Evolutionary conservation across 2,329 filamentous ascomycete genomes (phyloP).

Genomic region (Calonectria pseudoreteaudii): DNA sequence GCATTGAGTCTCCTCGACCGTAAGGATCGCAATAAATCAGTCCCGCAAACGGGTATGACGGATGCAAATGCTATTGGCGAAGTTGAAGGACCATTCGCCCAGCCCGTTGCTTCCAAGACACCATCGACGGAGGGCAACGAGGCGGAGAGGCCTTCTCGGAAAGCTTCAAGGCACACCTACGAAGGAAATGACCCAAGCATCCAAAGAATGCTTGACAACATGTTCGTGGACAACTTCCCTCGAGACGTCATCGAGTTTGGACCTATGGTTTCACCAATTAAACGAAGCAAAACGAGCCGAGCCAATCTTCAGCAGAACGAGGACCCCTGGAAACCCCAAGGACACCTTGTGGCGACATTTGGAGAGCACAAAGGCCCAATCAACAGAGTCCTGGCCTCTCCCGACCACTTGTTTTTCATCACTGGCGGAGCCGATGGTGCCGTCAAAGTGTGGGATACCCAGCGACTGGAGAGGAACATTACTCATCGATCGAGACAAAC

Average conservation of each 20-base stretch:
- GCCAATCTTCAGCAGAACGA: conserved; percentile 59
- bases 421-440: conserved; percentile 92
- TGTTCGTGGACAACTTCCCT: conserved; percentile 81
- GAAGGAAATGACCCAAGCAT: conserved; percentile 80
- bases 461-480: conserved; percentile 89
- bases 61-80: conserved; percentile 71
- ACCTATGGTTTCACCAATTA: conserved; percentile 79
- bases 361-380: conserved; percentile 87
- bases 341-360: conserved; percentile 87
- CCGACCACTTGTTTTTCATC: conserved; percentile 94
- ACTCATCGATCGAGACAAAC: conserved; percentile 89
- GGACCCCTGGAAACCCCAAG: conserved; percentile 81
- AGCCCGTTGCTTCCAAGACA: conserved; percentile 40
- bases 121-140: conserved; percentile 39
- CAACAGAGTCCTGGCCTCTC: conserved; percentile 83
- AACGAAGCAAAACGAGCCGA: conserved; percentile 64
- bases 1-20: conserved; percentile 70
- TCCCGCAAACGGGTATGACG: conserved; percentile 69
- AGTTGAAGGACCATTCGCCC: conserved; percentile 68
- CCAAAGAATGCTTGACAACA: conserved; percentile 81
- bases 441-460: conserved; percentile 94
- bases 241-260: conserved; percentile 79
- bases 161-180: conserved; percentile 80
- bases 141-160: conserved; percentile 51
- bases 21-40: conserved; percentile 69